Evolutionary conservation across 495 filamentous ascomycete genomes (phyloP), one percentile per base, ranked within the genome.

Genomic region (Haplographium delicatum): DNA sequence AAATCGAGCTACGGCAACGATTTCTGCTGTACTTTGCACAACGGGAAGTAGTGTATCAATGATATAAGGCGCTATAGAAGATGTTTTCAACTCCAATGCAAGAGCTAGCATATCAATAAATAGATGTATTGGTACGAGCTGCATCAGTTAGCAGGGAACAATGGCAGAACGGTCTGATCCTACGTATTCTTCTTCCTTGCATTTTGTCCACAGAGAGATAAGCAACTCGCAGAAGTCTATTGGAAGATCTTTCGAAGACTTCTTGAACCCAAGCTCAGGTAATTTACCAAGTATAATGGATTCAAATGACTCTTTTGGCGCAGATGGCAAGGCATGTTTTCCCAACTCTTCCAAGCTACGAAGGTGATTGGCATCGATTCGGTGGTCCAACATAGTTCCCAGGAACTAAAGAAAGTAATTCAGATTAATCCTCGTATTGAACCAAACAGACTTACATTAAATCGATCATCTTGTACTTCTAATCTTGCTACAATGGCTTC

Each of bases 111-210:
- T 22, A 19, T 61, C 61, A 5, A 63, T 28, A 5, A 63, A 40
- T 4, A 63, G 58, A 37, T 51, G 44, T 24, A 63, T 50, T 18
- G 61, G 58, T 39, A 9, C 26, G 39, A 37, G 51, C 59, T 62
- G 22, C 6, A 22, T 16, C 5, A 26, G 19, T 46, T 33, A 44
- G 45, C 34, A 30, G 37, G 19, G 18, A 24, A 28, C 8, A 47
- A 13, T 43, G 4, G 9, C 10, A 22, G 11, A 16, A 15, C 39
- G 22, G n/a, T 15, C 13, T 22, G 11, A 10, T 11, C 10, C 16
- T 47, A 62, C 55, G 50, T 60, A 60, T 54, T 54, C 45, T 31
- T 59, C 60, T 22, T 54, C 44, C 10, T 57, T 25, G 42, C 56
- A 62, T 28, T 43, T 54, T 18, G 34, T 22, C 60, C 60, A 62